Conservation (phyloP, 169 alveolate genomes). For the Eimeria zaria region DNA sequence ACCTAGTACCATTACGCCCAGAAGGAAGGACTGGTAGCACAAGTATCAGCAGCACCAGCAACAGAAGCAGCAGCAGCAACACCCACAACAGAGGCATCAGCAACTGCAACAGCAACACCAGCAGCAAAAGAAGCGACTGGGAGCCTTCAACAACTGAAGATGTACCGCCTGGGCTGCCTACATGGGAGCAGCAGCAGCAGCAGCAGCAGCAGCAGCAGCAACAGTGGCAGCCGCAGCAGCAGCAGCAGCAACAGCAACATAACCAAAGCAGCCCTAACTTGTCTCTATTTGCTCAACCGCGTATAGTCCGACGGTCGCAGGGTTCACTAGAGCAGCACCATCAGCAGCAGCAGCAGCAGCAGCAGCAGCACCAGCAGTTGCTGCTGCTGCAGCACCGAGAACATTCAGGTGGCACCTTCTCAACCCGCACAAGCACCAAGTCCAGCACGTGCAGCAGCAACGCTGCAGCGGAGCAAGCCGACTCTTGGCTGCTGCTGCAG, state of each 20-base stretch:
- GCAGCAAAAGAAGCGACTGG: not conserved
- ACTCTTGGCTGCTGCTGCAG: not conserved
- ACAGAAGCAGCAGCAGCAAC: not conserved
- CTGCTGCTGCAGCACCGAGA: not conserved
- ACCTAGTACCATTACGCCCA: not conserved
- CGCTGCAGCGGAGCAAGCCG: not conserved
- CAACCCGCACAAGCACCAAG: constrained; percentile 54
- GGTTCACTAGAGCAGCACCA: not conserved
- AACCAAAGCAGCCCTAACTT: not conserved
- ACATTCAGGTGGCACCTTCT: constrained; percentile 13
- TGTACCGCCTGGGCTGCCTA: not conserved
- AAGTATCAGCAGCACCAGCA: too few relatives aligned
- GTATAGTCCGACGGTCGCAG: constrained; percentile 7
- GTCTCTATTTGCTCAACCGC: not conserved
- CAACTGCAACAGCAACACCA: constrained; percentile 18
- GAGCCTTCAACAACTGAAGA: not conserved
- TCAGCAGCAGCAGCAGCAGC: constrained; percentile 51
- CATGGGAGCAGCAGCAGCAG: constrained; percentile 33
- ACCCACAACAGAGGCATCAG: not conserved
- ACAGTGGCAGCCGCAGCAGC: too few relatives aligned
- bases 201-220: too few relatives aligned
- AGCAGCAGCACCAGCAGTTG: too few relatives aligned
- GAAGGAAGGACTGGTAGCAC: not conserved
- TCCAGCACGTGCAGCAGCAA: constrained; percentile 38
- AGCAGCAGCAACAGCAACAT: constrained; percentile 12